Evolutionary conservation across 2,329 filamentous ascomycete genomes (phyloP).

Genomic region (Chaetothyriales sp.): DNA sequence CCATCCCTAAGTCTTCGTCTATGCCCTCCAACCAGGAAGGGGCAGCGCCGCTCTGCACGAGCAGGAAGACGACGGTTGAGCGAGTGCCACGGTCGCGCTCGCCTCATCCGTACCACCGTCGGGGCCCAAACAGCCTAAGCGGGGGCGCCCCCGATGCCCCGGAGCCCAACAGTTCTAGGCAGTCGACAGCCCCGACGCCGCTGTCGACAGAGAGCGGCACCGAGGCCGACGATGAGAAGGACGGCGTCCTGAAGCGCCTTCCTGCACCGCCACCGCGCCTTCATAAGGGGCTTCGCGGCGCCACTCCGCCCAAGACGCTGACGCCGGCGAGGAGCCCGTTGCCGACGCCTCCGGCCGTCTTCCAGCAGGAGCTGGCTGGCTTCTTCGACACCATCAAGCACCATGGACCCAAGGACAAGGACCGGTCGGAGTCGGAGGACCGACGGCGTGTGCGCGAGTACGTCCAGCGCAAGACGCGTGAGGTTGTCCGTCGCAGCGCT

Average conservation of each 20-base stretch:
- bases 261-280: constrained; percentile 59
- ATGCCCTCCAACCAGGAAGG: background rate
- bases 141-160: background rate
- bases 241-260: constrained; percentile 58
- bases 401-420: constrained; percentile 3
- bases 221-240: constrained; percentile 85
- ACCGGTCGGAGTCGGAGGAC: background rate
- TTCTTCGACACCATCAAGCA: constrained; percentile 8
- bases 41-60: background rate
- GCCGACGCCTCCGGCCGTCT: constrained; percentile 14
- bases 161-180: background rate
- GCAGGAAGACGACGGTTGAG: background rate
- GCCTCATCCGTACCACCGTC: background rate
- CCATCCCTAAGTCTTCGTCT: background rate
- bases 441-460: constrained; percentile 12
- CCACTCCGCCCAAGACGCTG: constrained; percentile 13
- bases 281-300: constrained; percentile 58
- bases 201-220: constrained; percentile 72
- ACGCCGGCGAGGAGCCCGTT: constrained; percentile 12
- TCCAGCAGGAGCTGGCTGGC: constrained; percentile 6
- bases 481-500: constrained; percentile 33
- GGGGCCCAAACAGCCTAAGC: background rate
- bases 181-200: background rate
- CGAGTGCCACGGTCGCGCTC: background rate
- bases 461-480: constrained; percentile 24